Evolutionary conservation across 208 protist genomes (phyloP), one percentile per base, ranked within the genome.

Genomic region (Trypanosoma melophagium): DNA sequence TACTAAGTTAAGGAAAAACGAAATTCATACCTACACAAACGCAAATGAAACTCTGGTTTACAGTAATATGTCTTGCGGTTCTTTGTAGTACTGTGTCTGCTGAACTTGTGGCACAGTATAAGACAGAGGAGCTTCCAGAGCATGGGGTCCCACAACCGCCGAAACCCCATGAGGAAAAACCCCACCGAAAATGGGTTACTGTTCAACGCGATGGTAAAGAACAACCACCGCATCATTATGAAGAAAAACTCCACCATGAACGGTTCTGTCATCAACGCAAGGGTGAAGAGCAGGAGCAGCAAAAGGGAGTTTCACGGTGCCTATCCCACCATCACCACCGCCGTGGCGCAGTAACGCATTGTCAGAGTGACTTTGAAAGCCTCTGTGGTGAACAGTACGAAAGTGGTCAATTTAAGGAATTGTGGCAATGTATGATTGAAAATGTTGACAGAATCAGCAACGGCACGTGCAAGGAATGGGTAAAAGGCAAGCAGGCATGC

Each of bases 401-500:
- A 5, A 35, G 5, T 35, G 65, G 64, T 10, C 67, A 56, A 3
- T 49, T 31, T 28, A 25, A 60, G 3, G 47, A 69, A 53, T 56
- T 74, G 60, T 84, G 77, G 81, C 50, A 51, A 14, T 87, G 81
- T 40, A 69, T 87, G 70, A 70, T 71, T 49, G 53, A 73, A 31
- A 77, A 77, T 49, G 24, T 58, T 2, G 59, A 75, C 10, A 12
- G 59, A 21, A 82, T 84, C 31, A 45, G 38, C 4, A 71, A 76
- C 35, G 66, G 55, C 2, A 40, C 63, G 24, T 87, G 81, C 51
- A 52, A 41, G 17, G 50, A 58, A 7, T 84, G 74, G 61, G 71
- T 87, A 25, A 44, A 63, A 16, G 82, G 79, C 40, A 62, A 80
- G 56, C 31, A 47, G 17, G 70, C 82, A 2, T 84, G 78, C 67